Evolutionary conservation across 345 rosid species (phyloP).

Genomic region (Excoecaria agallocha): DNA sequence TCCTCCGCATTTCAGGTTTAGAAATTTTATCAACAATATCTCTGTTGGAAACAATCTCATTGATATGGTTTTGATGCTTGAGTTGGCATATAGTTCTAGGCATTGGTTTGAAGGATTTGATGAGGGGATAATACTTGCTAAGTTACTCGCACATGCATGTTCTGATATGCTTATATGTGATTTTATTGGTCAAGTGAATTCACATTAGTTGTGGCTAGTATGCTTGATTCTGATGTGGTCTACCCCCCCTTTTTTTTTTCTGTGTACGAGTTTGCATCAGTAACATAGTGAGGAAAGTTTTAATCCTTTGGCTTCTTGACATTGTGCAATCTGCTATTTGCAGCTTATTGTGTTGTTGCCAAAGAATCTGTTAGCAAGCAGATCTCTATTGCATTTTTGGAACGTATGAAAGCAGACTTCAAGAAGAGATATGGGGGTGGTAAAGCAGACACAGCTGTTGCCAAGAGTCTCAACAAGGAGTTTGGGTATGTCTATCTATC

Average conservation of each 20-base stretch:
- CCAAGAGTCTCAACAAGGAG: slow-evolving; percentile 92
- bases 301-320: slow-evolving; percentile 15
- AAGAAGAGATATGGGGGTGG: slow-evolving; percentile 91
- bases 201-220: too few relatives aligned
- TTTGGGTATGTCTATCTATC: slow-evolving; percentile 59
- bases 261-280: background rate
- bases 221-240: background rate
- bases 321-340: slow-evolving; percentile 19
- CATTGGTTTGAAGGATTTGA: background rate
- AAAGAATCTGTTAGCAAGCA: slow-evolving; percentile 90
- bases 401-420: slow-evolving; percentile 91
- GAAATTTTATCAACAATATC: background rate
- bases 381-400: slow-evolving; percentile 85
- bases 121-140: background rate
- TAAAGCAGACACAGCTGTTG: slow-evolving; percentile 85
- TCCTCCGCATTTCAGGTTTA: background rate
- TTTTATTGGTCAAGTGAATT: too few relatives aligned
- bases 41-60: background rate
- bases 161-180: background rate
- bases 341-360: slow-evolving; percentile 97
- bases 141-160: too few relatives aligned
- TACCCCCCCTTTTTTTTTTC: background rate
- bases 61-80: background rate
- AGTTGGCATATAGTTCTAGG: background rate
- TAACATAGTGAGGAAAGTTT: background rate